These are phyloP conservation scores for Malassezia nana DNA, from an alignment of 1,284 basidiomycete species.

Conservation along the genomic window DNA sequence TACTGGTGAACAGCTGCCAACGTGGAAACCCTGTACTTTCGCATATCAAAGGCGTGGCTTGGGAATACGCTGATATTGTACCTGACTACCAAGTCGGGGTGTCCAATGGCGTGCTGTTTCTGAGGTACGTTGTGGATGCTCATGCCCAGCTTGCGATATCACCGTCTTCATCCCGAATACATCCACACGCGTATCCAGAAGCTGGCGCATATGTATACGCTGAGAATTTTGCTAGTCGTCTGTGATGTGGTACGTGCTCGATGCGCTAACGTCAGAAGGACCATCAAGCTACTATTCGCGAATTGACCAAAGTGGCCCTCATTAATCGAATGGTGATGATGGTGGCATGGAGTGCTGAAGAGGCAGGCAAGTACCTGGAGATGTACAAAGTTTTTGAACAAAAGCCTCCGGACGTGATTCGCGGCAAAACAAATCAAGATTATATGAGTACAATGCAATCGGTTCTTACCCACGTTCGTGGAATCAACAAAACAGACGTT, in stretches of 20 bases:
- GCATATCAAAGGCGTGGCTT: slow-evolving; percentile 73
- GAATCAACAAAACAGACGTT: slow-evolving; percentile 95
- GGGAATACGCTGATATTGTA: slow-evolving; percentile 87
- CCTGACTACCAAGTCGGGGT: slow-evolving; percentile 56
- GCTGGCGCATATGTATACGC: slow-evolving; percentile 67
- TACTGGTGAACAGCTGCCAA: slow-evolving; percentile 34
- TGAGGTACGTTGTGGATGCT: slow-evolving; percentile 15
- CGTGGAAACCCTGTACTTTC: slow-evolving; percentile 73
- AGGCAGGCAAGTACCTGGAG: slow-evolving; percentile 81
- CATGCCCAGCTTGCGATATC: slow-evolving; percentile 75
- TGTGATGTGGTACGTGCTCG: slow-evolving; percentile 71
- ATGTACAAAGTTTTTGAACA: slow-evolving; percentile 88
- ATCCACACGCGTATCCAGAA: slow-evolving; percentile 80
- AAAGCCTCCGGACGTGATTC: slow-evolving; percentile 84
- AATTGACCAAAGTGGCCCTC: slow-evolving; percentile 69
- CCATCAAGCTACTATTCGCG: slow-evolving; percentile 77
- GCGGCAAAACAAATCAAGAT: slow-evolving; percentile 80
- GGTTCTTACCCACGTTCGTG: slow-evolving; percentile 78
- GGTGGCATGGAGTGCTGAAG: slow-evolving; percentile 78
- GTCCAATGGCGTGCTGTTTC: slow-evolving; percentile 34
- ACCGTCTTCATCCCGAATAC: slow-evolving; percentile 94
- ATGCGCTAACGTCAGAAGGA: slow-evolving; percentile 57
- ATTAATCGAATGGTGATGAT: slow-evolving; percentile 87
- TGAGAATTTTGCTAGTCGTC: slow-evolving; percentile 76
- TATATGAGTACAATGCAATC: slow-evolving; percentile 70